Evolutionary conservation across 768 basidiomycete genomes (phyloP), one percentile per base, ranked within the genome.

Genomic region (Rossbeevera mucosa): DNA sequence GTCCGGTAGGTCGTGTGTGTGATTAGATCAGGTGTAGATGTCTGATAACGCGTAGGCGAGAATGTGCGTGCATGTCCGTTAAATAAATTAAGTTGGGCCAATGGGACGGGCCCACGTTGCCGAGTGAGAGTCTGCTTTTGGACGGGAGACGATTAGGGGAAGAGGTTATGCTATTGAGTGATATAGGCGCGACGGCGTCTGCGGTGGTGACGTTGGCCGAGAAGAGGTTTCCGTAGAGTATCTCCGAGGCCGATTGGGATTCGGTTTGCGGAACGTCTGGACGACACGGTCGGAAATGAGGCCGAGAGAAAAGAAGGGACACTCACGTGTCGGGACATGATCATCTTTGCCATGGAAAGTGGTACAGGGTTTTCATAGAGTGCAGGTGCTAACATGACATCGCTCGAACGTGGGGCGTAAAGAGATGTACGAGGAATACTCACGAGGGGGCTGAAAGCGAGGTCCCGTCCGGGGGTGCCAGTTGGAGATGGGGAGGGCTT

Each of bases 261-360:
- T 67, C 13, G 70, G 70, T 45, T 59, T 61, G 45, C 70, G 67
- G 18, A 71, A 72, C 7, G 70, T 71, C 70, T 71, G 48, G n/a
- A 16, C 16, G 31, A 44, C 25, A 29, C 1, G 31, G 59, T 30
- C 59, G 57, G 14, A 29, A 8, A 20, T 16, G 21, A 22, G 33
- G 52, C 33, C 38, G 38, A 55, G 7, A 24, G 53, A n/a, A 41
- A 44, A 24, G 50, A 40, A 49, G 22, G 9, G 28, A 8, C 24
- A 61, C 76, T 42, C 59, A 78, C 76, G 66, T 78, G 76, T 62
- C 76, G 74, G 25, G 76, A 77, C 77, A 78, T 78, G 56, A 78
- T 78, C 53, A 78, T 72, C 61, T 78, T 78, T 29, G 76, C 76
- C 76, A 78, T 78, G 7, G 77, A 78, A 38, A 74, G 57, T 43